Base-by-base conservation (phyloP, 164 flowering plant species). In the Kingdonia uniflora region DNA sequence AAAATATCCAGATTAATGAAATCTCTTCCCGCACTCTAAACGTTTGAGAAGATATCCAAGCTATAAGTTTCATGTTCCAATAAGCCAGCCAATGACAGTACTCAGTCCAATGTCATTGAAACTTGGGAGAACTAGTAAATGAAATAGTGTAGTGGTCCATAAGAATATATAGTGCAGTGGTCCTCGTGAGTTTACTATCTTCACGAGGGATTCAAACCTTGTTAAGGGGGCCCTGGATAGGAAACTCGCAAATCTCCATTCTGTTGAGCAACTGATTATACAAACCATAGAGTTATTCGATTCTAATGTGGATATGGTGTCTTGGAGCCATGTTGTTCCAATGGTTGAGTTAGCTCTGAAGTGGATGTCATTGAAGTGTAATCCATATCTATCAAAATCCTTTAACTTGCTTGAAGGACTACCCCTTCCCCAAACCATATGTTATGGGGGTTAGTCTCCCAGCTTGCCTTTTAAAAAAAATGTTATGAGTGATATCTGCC, bases 401-500 rank as follows among this genome's bases (percentile, higher is more conserved):
- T 60, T 76, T 38, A 60, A 54, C 23, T 15, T 47, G 52, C 29
- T 62, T 41, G 51, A 54, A 41, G 63, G 58, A 49, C 19, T 43
- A 46, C 44, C 55, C 48, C 56, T 26, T 59, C 73, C 14, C 8
- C 60, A 19, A 52, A 66, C 56, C 64, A 87, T 19, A n/a, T n/a
- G n/a, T n/a, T n/a, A n/a, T n/a, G n/a, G n/a, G n/a, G n/a, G n/a
- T n/a, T n/a, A n/a, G n/a, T n/a, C n/a, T n/a, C n/a, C n/a, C n/a
- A n/a, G n/a, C n/a, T n/a, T n/a, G n/a, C n/a, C n/a, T n/a, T n/a
- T n/a, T n/a, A n/a, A n/a, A n/a, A n/a, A n/a, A n/a, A n/a, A 70
- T 88, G 44, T 59, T 92, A 60, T 82, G 95, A 95, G 79, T 82
- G 41, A 62, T 78, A 60, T 80, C 97, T 29, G 71, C 92, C 66